Base-by-base conservation (phyloP, 2,329 filamentous ascomycete species). In the Knoxdaviesia capensis region DNA sequence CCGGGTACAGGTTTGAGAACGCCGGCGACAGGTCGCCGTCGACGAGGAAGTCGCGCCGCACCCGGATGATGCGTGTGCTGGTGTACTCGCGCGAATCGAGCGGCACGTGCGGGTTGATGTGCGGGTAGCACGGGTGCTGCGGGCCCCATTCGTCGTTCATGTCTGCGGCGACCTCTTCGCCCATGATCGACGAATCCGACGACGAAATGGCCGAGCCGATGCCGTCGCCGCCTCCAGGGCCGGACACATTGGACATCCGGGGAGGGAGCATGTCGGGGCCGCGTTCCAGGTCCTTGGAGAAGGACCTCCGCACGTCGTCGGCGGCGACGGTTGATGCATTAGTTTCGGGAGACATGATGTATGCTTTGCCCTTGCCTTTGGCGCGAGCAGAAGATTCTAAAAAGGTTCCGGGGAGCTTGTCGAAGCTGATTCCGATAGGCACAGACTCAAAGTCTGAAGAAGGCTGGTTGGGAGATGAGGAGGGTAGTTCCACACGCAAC, bases 1-100 rank as follows among this genome's bases (percentile, higher is more conserved):
- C 90, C 0, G 90, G 90, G 53, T 98, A 98, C 3, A 94, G 66
- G 52, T 96, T 94, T 10, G 84, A 90, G 55, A 92, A 96, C 0
- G 87, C 85, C 0, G 90, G 90, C 1, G 87, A 88, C 31, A 94
- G 64, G 57, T 98, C 90, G 34, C 88, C 90, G 46, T 78, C 73
- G 31, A 87, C 59, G 60, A 96, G 78, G 82, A 87, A 98, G 59
- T 98, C 90, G 36, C 90, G 73, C 44, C 79, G 77, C 47, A 98
- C 80, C 10, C 90, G 79, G 52, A 98, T 94, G 48, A 98, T 82
- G 44, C 88, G 79, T 2, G 90, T 98, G 6, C 68, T 75, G 38
- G 68, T 59, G 53, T 84, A 84, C 48, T 92, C 75, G 9, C 72
- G 66, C 6, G 84, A 92, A 44, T 77, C 67, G 7, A 82, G 55